Evolutionary conservation across 108 stramenopile genomes (phyloP).

Genomic region (Bacterosira constricta): DNA sequence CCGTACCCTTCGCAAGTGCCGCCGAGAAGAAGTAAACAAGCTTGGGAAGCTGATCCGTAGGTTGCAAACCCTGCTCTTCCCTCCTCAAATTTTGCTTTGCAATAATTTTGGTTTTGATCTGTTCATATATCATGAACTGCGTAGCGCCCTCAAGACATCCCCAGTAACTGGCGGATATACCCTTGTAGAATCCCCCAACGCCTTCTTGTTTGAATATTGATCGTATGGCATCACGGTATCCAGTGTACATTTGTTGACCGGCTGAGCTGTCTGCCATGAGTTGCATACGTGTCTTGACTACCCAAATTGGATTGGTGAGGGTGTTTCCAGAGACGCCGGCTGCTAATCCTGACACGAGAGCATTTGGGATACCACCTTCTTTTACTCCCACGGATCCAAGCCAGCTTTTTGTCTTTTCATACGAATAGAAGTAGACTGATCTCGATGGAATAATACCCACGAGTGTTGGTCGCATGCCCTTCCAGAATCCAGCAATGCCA

Average conservation of each 20-base stretch:
- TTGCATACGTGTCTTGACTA: constrained; percentile 93
- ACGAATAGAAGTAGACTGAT: constrained; percentile 90
- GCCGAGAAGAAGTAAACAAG: constrained; percentile 75
- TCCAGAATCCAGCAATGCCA: constrained; percentile 71
- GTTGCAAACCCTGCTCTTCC: constrained; percentile 51
- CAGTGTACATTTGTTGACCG: constrained; percentile 77
- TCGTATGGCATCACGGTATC: constrained; percentile 75
- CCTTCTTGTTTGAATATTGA: constrained; percentile 85
- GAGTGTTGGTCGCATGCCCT: constrained; percentile 83
- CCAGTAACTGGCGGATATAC: constrained; percentile 92
- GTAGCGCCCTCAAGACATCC: constrained; percentile 90
- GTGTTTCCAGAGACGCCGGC: constrained; percentile 80
- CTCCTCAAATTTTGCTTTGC: constrained; percentile 58
- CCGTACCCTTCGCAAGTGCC: constrained; percentile 82
- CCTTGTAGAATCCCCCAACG: constrained; percentile 87
- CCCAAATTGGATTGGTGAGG: constrained; percentile 94
- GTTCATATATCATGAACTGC: constrained; percentile 93
- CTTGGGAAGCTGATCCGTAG: constrained; percentile 71
- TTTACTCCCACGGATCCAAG: constrained; percentile 53
- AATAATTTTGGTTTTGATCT: constrained; percentile 75
- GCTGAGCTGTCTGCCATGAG: constrained; percentile 76
- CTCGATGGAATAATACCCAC: constrained; percentile 92
- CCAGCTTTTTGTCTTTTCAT: constrained; percentile 64
- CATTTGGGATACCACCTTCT: constrained; percentile 69
- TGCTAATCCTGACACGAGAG: constrained; percentile 61